Evolutionary conservation across 1,139 yeast species (phyloP), one percentile per base, ranked within the genome.

Genomic region (Hemisphaericaspora xylanilytica): DNA sequence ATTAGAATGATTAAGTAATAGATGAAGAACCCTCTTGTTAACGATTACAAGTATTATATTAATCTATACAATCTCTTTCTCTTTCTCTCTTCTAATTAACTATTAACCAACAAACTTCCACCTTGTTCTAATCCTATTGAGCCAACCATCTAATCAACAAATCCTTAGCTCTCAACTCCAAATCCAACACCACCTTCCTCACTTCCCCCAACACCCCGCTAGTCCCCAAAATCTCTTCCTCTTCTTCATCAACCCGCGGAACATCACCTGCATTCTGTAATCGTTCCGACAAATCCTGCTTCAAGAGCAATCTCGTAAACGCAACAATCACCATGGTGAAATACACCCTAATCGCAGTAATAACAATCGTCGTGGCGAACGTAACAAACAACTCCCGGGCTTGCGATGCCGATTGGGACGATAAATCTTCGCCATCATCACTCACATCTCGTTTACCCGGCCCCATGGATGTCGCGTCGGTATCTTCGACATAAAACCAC

Each of bases 381-480:
- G 89, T 85, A 49, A 82, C 69, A 37, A 82, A 79, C 40, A 86
- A 73, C 56, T 89, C 97, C 52, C 87, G 78, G 2, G 75, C 68
- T 32, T 81, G 75, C 0, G 88, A 70, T 2, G 92, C 90, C 32
- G 88, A 78, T 53, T 82, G 85, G 10, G 71, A 60, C 2, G 65
- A 47, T 24, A 59, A 52, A 32, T 41, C 54, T 10, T 36, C 39
- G n/a, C n/a, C n/a, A n/a, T n/a, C n/a, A n/a, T n/a, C n/a, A n/a
- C n/a, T n/a, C n/a, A n/a, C n/a, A 13, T 44, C 8, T 20, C 46
- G 10, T 43, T 42, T 41, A 5, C 41, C 48, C 28, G 39, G 44
- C 10, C 35, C 40, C 15, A 51, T 41, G 7, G 55, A 48, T 9
- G 45, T 43, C 13, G 47, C 48, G 4, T 13, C 16, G 9, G 40